Base-by-base conservation (phyloP, 345 rosid genomes). In the Noccaea bulbosa region DNA sequence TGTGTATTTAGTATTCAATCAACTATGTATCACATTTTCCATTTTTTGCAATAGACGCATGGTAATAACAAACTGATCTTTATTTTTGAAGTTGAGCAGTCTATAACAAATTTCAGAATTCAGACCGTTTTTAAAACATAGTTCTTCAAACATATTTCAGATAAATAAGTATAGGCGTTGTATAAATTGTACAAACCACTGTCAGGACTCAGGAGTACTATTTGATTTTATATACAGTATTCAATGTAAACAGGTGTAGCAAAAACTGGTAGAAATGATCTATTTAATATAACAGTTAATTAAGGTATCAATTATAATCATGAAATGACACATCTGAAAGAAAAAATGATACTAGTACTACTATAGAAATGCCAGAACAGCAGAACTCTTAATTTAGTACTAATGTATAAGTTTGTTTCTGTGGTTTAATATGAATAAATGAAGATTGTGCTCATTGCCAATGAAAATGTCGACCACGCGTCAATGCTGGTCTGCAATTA, bases 401-500 rank as follows among this genome's bases (percentile, higher is more conserved):
- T 27, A n/a, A n/a, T n/a, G n/a, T n/a, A 6, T 27, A 51, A 22
- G 49, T 65, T 67, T 55, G 63, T 67, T 67, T 53, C 0, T 52
- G 62, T 41, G 7, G 10, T 45, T 56, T 35, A 6, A 14, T 56
- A 46, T 59, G 27, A 49, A 11, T 59, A 47, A 48, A 6, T 69
- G 55, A 56, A 56, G 4, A 3, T 45, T 56, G 27, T 58, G 49
- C 50, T 70, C 59, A 27, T 59, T 47, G 59, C 40, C 67, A 70
- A 59, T 70, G 74, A 70, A 70, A 70, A 27, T 70, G 74, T 70
- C 74, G 11, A 70, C 33, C 74, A 70, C 59, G 74, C 59, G 59
- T 60, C 59, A 48, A 27, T 27, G 48, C 17, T 46, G 65, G 57
- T 58, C 30, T 35, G 59, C 32, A 70, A 70, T 70, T 38, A 70